These are phyloP conservation scores for Tulasnella sp. DNA, from an alignment of 768 basidiomycete genomes.

Conservation along the genomic window DNA sequence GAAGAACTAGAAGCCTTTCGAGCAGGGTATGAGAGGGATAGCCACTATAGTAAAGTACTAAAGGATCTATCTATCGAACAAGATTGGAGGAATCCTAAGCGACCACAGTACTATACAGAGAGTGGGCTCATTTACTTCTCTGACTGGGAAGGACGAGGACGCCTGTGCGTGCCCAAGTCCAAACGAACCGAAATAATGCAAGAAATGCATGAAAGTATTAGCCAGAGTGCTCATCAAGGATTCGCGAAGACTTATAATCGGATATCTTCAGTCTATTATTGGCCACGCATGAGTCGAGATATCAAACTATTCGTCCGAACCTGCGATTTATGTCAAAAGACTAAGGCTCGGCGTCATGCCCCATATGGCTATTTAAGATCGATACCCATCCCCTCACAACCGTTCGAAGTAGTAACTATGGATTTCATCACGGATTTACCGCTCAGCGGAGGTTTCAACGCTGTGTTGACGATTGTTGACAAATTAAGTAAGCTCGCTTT, in stretches of 20 bases:
- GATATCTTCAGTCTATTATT: slow-evolving; percentile 36
- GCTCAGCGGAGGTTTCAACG: background rate
- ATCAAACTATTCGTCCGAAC: slow-evolving; percentile 32
- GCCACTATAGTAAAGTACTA: too few species aligned
- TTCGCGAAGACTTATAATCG: slow-evolving; percentile 36
- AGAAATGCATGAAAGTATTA: slow-evolving; percentile 35
- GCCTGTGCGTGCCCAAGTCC: slow-evolving; percentile 37
- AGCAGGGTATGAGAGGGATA: too few species aligned
- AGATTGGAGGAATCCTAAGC: too few species aligned
- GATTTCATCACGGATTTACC: slow-evolving; percentile 35
- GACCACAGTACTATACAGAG: background rate
- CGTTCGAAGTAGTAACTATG: slow-evolving; percentile 27
- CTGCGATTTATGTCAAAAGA: slow-evolving; percentile 31
- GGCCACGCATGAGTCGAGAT: slow-evolving; percentile 38
- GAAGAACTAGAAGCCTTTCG: too few species aligned
- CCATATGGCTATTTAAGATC: slow-evolving; percentile 23
- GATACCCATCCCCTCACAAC: slow-evolving; percentile 20
- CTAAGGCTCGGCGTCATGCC: background rate
- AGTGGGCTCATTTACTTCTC: slow-evolving; percentile 35
- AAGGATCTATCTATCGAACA: too few species aligned
- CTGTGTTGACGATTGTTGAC: slow-evolving; percentile 29
- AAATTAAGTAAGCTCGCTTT: slow-evolving; percentile 30
- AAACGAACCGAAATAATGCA: slow-evolving; percentile 32
- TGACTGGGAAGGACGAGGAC: slow-evolving; percentile 33
- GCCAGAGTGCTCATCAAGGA: slow-evolving; percentile 38